Evolutionary conservation across 345 rosid genomes (phyloP), one percentile per base, ranked within the genome.

Genomic region (Eucalyptus cloeziana): DNA sequence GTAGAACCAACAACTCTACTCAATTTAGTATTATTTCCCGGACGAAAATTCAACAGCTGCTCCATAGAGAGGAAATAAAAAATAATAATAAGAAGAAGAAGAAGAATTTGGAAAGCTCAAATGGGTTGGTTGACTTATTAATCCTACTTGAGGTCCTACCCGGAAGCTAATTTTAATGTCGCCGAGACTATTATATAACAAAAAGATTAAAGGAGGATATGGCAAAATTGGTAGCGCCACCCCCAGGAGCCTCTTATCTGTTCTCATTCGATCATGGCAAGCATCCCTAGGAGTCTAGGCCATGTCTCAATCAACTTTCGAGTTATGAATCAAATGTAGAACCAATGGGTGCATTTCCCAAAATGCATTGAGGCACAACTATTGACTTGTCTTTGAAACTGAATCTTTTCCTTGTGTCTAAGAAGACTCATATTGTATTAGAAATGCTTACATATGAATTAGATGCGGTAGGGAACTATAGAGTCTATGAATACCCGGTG

Each of bases 31-130:
- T 71, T 37, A 9, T 8, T 71, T 21, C 25, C 22, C 7, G 30
- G 45, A 76, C 83, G 47, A 76, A 37, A 37, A 76, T 76, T 37
- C 83, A 76, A 40, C 47, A 5, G 24, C 80, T 69, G 83, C 83
- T 19, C 45, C 45, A 37, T 37, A 19, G 83, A 17, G 15, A 71
- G 45, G 22, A 31, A 69, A 4, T 8, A 69, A 33, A 33, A 14
- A 33, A 52, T 52, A 52, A 17, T 6, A 51, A 52, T 0, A 52
- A 52, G 0, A 52, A 52, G 1, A 51, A 52, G 0, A 52, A 52
- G 0, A 52, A 52, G 0, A 71, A 37, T 37, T 69, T 17, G 33
- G 25, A 69, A 69, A 69, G 21, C 4, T 71, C 83, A 10, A 71
- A 71, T 71, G 14, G 47, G 8, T 10, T 22, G 4, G 45, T 10